These are phyloP conservation scores for Calonectria fujianensis DNA, from an alignment of 2,329 filamentous ascomycete genomes.

Conservation along the genomic window DNA sequence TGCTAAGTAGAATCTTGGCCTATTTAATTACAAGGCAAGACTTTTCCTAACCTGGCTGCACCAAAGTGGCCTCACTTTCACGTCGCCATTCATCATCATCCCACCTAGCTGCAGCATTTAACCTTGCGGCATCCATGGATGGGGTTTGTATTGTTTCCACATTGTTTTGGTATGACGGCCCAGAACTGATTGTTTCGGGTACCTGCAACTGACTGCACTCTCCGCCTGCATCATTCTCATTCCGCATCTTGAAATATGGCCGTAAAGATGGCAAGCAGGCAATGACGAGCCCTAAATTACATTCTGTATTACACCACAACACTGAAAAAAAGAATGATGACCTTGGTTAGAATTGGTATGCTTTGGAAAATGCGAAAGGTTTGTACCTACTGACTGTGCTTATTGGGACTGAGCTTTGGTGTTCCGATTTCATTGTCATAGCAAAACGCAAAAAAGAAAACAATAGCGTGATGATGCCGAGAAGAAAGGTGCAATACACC, in stretches of 20 bases:
- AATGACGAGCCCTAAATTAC: constrained; percentile 43
- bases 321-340: constrained; percentile 12
- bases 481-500: constrained; percentile 46
- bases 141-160: not conserved
- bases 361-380: too few species aligned
- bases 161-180: not conserved
- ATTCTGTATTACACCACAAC: constrained; percentile 45
- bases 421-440: constrained; percentile 28
- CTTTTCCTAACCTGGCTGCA: not conserved
- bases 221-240: constrained; percentile 4
- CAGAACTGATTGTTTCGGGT: not conserved
- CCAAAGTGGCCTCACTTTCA: not conserved
- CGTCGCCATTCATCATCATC: not conserved
- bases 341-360: not conserved
- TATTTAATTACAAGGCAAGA: not conserved
- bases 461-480: constrained; percentile 44
- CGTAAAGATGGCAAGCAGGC: constrained; percentile 48
- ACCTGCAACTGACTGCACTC: not conserved
- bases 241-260: constrained; percentile 41
- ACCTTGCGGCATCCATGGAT: not conserved
- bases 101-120: not conserved
- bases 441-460: constrained; percentile 46
- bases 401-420: constrained; percentile 38
- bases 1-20: not conserved
- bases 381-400: constrained; percentile 41